Evolutionary conservation across 768 basidiomycete genomes (phyloP).

Genomic region (Gloeopeniophorella convolvens): DNA sequence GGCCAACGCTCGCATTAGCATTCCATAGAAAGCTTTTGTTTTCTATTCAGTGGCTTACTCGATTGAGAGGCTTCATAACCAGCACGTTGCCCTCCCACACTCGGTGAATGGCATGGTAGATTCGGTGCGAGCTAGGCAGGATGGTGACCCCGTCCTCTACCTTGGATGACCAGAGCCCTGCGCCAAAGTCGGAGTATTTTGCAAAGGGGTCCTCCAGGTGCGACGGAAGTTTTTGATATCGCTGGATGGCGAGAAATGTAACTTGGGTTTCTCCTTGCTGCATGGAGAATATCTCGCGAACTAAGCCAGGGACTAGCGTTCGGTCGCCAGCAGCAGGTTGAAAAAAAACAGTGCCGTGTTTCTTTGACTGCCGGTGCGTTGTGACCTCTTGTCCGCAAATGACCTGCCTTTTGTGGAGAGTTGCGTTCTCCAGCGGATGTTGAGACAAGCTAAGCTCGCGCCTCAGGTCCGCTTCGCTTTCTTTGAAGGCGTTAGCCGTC

Average conservation of each 20-base stretch:
- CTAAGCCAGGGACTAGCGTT: background rate
- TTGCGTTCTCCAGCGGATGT: no score
- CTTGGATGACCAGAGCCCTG: background rate
- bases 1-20: no score
- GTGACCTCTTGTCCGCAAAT: background rate
- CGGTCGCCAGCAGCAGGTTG: no score
- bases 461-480: background rate
- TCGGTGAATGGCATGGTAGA: background rate
- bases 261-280: no score
- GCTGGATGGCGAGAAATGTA: no score
- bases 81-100: no score
- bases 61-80: background rate
- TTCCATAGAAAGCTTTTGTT: no score
- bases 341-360: background rate
- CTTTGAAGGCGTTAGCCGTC: no score
- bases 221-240: no score
- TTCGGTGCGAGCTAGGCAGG: background rate
- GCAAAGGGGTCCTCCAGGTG: background rate
- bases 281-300: background rate
- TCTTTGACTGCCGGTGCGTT: background rate
- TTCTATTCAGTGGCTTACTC: no score
- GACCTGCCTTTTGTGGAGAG: background rate
- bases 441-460: background rate
- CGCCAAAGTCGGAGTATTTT: background rate
- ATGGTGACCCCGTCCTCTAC: background rate